phyloP scores from a whole-genome alignment of 2,329 filamentous ascomycete species.

The Fusarium brevicatenulatum region DNA sequence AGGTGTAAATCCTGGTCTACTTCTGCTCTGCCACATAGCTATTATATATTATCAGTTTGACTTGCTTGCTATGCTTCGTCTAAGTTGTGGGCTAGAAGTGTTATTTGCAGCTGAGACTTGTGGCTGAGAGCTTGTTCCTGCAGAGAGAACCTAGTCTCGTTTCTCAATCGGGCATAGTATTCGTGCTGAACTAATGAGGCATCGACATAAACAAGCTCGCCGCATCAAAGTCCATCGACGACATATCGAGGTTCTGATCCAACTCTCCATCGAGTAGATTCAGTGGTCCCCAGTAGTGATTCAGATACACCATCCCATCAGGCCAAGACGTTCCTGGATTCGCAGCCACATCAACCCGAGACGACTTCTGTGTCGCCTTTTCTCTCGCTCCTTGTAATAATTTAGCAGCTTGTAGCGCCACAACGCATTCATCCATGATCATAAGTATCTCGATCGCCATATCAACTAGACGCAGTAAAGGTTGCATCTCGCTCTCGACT shows the following conservation, averaged over 20 bases:
- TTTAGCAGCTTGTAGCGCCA: not conserved
- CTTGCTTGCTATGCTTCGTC: not conserved
- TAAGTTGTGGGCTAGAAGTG: no score
- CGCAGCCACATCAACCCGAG: not conserved
- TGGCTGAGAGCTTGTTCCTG: no score
- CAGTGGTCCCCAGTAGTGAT: not conserved
- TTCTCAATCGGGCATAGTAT: no score
- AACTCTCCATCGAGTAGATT: not conserved
- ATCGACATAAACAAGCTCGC: constrained; percentile 81
- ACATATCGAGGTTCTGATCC: not conserved
- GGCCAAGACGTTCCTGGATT: not conserved
- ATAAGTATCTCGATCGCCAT: not conserved
- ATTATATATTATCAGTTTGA: not conserved
- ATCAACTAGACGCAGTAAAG: not conserved
- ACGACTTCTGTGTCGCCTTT: not conserved
- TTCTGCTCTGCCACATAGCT: no score
- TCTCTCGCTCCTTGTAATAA: not conserved
- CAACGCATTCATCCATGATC: not conserved
- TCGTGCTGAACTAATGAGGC: constrained; percentile 75
- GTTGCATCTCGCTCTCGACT: not conserved
- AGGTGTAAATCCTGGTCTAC: no score
- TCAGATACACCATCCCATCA: not conserved
- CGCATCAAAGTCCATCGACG: not conserved
- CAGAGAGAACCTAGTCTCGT: no score
- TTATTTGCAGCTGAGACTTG: no score